These are phyloP conservation scores for Macrotyloma uniflorum DNA, from an alignment of 306 rosid genomes.

Conservation along the genomic window DNA sequence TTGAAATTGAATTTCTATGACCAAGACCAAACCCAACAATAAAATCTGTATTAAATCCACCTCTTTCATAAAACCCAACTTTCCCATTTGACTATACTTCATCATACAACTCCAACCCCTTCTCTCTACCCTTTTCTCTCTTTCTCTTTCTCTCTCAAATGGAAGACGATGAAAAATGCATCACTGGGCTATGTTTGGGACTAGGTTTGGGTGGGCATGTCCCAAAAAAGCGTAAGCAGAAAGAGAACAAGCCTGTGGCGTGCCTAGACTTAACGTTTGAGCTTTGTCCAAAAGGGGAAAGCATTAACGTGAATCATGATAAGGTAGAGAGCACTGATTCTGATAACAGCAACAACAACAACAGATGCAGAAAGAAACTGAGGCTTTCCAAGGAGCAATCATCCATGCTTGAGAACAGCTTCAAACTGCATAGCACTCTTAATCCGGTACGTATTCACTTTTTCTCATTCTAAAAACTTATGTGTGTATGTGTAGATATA, in stretches of 20 bases:
- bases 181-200: conserved; percentile 60
- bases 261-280: conserved; percentile 47
- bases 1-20: conserved; percentile 41
- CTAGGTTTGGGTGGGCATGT: conserved; percentile 57
- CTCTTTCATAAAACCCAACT: conserved; percentile 44
- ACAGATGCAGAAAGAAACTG: conserved; percentile 60
- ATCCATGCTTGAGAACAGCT: conserved; percentile 66
- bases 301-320: conserved; percentile 14
- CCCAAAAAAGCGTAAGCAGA: conserved; percentile 34
- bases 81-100: conserved; percentile 43
- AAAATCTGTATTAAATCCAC: conserved; percentile 50
- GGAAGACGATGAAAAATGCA: conserved; percentile 58
- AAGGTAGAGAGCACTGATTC: conserved; percentile 35
- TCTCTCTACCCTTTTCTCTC: background rate
- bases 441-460: conserved; percentile 49
- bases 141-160: conserved; percentile 29
- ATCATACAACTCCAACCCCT: conserved; percentile 36
- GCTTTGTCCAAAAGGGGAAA: conserved; percentile 48
- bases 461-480: background rate
- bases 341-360: conserved; percentile 24
- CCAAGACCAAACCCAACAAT: conserved; percentile 41
- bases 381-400: conserved; percentile 78
- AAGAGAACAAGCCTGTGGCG: conserved; percentile 31
- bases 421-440: conserved; percentile 69
- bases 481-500: background rate